Percentiles rank a stretch among this genome's conserved stretches.
These are phyloP conservation scores for Termitomyces sp. DNA, from an alignment of 768 basidiomycete genomes.

Conservation along the genomic window DNA sequence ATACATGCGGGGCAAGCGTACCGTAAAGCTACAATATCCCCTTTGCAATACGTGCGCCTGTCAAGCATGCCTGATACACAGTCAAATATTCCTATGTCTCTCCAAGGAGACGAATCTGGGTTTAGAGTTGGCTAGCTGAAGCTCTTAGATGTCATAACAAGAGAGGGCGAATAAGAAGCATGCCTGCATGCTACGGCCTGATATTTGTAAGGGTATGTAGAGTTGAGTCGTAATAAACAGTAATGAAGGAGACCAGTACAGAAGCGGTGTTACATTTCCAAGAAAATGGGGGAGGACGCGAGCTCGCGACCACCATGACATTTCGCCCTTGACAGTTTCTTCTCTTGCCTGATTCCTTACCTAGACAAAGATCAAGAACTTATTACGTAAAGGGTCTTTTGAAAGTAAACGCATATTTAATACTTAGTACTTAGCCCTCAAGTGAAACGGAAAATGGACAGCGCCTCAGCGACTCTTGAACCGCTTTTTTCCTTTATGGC, in stretches of 20 bases:
- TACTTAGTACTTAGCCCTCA: neutral
- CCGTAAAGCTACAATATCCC: constrained; percentile 66
- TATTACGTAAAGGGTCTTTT: neutral
- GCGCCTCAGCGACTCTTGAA: constrained; percentile 31
- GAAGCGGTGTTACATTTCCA: constrained; percentile 16
- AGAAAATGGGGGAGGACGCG: neutral
- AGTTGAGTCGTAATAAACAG: constrained; percentile 44
- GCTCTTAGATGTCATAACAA: neutral
- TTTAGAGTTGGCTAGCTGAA: constrained; percentile 62
- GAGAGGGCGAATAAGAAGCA: constrained; percentile 6
- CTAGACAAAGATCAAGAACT: neutral
- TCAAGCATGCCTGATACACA: constrained; percentile 34
- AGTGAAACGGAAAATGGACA: constrained; percentile 20
- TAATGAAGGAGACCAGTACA: constrained; percentile 58
- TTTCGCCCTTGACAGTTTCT: neutral
- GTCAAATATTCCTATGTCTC: constrained; percentile 63
- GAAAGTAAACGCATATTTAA: too few relatives aligned
- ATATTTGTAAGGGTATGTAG: constrained; percentile 48
- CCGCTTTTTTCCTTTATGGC: constrained; percentile 64
- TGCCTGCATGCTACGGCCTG: constrained; percentile 75
- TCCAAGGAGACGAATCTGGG: constrained; percentile 58
- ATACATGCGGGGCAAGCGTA: constrained; percentile 20
- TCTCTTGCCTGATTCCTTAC: neutral
- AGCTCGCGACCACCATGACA: constrained; percentile 8
- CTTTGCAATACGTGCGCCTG: constrained; percentile 34